Evolutionary conservation across 2,329 filamentous ascomycete genomes (phyloP), one percentile per base, ranked within the genome.

Genomic region (Waltergamsia citrina): DNA sequence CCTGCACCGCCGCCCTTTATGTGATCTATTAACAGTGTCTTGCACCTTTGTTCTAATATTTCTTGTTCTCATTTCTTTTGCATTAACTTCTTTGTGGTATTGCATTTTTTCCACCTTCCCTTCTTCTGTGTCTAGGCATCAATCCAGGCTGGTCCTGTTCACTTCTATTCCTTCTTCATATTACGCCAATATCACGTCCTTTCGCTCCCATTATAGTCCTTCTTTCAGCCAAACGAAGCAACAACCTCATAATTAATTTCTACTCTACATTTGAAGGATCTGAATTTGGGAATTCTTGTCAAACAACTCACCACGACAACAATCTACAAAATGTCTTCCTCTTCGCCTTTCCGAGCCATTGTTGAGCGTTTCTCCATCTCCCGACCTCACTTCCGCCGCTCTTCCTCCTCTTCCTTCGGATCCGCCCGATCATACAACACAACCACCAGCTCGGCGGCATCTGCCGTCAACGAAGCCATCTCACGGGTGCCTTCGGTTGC

Each of bases 401-500:
- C 12, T 6, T 27, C 25, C 12, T 6, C 25, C n/a, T 17, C 28
- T 17, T 17, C 28, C 6, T 17, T 10, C n/a, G 37, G 37, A 33
- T 52, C 44, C 8, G 65, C 58, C 15, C 63, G 63, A 4, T 65
- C 65, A 7, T 51, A 60, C 12, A 62, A 63, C 0, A 59, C 63
- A 4, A 39, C 39, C 8, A 61, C 60, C 38, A 62, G 58, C 41
- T 60, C 59, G 31, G 53, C 57, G 41, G 56, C 62, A 19, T 62
- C 53, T 50, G 67, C 69, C 33, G 72, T 78, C 59, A 77, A 76
- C 57, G 68, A 62, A 45, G 65, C 78, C 49, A 67, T 78, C 39
- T 64, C 68, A 44, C 61, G 66, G n/a, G 71, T 73, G 43, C 69
- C 71, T 10, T 74, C 69, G 14, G 65, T 75, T 41, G 49, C 69